Evolutionary conservation across 2,329 filamentous ascomycete genomes (phyloP), one percentile per base, ranked within the genome.

Genomic region (Exophiala mesophila): DNA sequence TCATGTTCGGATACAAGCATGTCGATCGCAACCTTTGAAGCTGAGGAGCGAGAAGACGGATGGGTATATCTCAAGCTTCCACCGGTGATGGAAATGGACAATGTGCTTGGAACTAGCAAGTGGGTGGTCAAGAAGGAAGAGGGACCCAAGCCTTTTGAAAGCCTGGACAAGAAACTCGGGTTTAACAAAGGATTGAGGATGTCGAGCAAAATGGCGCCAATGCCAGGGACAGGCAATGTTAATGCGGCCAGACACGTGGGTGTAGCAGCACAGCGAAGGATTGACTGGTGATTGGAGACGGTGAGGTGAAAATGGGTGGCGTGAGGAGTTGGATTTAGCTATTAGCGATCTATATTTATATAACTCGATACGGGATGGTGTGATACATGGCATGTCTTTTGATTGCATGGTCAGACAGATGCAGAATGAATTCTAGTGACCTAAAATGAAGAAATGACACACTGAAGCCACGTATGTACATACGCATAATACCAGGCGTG

Each of bases 1-100:
- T 72, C 76, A 13, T 94, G 88, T 65, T 77, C 74, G 39, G 88
- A 94, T 62, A 72, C 76, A 23, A 72, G 72, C 15, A 73, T 92
- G 51, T 88, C 82, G 54, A 89, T 95, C 56, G 87, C 88, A 3
- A 89, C 83, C 0, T 95, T 95, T 62, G 76, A 77, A 0, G 80
- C 79, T 3, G 85, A 94, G 63, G 83, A 83, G 60, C 70, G 87
- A 8, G 73, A 72, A 0, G 87, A 92, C 61, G 86, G 85, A 0
- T 78, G 79, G 73, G 73, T 95, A 2, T 90, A 92, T 63, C 64
- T 94, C 49, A 83, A 83, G 64, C 70, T 95, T 19, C 88, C 88
- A 15, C 82, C 86, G 0, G 74, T 89, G 0, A 81, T 82, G 39
- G 88, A 94, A 66, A 70, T 95, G 32, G 88, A 95, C 60, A 74